These are phyloP conservation scores for Phlyctochytrium planicorne DNA, from an alignment of 192 early-diverging fungal species.

Conservation along the genomic window DNA sequence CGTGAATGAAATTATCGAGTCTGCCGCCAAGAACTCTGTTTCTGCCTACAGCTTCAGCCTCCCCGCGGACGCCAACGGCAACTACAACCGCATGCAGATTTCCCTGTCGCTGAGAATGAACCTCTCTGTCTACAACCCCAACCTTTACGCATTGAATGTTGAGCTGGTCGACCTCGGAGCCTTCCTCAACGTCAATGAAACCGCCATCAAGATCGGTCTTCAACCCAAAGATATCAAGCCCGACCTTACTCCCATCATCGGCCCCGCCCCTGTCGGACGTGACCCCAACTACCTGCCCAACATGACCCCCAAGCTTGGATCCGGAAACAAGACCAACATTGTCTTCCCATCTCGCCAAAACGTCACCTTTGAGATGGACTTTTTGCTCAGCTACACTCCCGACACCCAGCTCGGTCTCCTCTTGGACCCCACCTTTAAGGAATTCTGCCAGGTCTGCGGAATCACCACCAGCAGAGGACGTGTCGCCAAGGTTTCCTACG, in stretches of 20 bases:
- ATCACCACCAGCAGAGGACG: constrained; percentile 14
- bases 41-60: constrained; percentile 18
- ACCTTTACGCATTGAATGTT: constrained; percentile 22
- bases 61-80: constrained; percentile 3
- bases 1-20: no score
- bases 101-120: constrained; percentile 11
- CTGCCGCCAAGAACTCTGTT: no score
- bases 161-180: constrained; percentile 15
- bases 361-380: constrained; percentile 29
- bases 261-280: neutral
- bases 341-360: constrained; percentile 17
- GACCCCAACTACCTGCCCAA: constrained; percentile 8
- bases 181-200: neutral
- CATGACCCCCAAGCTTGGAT: constrained; percentile 14
- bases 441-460: constrained; percentile 21
- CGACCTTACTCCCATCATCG: neutral
- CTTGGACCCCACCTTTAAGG: constrained; percentile 20
- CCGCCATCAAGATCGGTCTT: neutral
- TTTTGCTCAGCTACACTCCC: constrained; percentile 20
- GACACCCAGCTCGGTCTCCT: constrained; percentile 22
- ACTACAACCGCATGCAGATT: constrained; percentile 22
- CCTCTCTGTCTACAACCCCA: constrained; percentile 23
- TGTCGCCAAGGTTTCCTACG: constrained; percentile 12
- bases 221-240: neutral
- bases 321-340: neutral